Base-by-base conservation (phyloP, 352 stramenopile species). In the Phytophthora nicotianae region DNA sequence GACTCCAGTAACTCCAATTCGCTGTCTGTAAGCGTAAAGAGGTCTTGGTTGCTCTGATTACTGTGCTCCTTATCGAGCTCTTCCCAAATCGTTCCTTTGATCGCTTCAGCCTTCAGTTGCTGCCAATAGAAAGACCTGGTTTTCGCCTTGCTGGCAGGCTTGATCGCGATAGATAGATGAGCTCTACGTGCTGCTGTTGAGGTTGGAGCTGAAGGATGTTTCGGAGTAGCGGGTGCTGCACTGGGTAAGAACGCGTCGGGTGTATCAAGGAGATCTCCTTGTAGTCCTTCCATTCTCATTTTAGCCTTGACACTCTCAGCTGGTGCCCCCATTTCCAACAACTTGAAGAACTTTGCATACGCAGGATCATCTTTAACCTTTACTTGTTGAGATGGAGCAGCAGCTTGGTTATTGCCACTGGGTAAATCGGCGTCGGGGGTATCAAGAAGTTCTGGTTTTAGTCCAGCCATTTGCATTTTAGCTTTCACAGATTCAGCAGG, bases 91-190 rank as follows among this genome's bases (percentile, higher is more conserved):
- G 80, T 93, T 20, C 77, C 81, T 51, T 72, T 75, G 40, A 93
- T 90, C 2, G 68, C 57, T 32, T 93, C 78, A 3, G 61, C 72
- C 16, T 79, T 77, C 5, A 93, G 53, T 1, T 91, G 79, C 46
- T 93, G 84, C 84, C 84, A 93, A 38, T 93, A 93, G 19, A 93
- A 87, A 0, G 84, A 72, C 2, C 81, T 72, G 0, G 80, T 93
- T 2, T 77, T 87, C 6, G 80, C 62, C 55, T 89, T 91, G 24
- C 72, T 35, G 1, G 64, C 74, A 33, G 80, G 81, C 20, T 89
- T 89, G 48, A 91, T 91, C 0, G 82, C 70, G 35, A 91, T 78
- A 3, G 68, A 67, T 19, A 91, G 49, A 32, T 91, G 79, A 3
- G 68, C 82, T 53, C 80, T 56, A 4, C 79, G 72, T 19, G 56